These are phyloP conservation scores for Scenedesmus sp. DNA, from an alignment of 163 green algal genomes.

Conservation along the genomic window DNA sequence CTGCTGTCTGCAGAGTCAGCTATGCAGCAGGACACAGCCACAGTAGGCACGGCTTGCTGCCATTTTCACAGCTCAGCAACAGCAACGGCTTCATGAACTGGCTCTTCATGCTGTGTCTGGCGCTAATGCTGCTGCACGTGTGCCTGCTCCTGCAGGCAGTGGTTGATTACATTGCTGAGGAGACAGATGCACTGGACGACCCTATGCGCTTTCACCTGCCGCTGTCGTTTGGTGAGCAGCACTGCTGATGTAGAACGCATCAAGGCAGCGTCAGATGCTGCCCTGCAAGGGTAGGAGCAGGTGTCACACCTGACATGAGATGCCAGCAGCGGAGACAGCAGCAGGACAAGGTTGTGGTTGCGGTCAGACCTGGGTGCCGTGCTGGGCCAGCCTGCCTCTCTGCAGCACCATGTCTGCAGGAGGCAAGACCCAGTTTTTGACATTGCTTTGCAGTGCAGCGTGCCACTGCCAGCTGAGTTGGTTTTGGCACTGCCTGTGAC, in stretches of 20 bases:
- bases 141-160: neutral
- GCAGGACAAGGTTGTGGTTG: neutral
- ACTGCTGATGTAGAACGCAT: neutral
- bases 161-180: slow-evolving; percentile 39
- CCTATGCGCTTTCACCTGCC: slow-evolving; percentile 56
- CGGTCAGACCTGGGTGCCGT: neutral
- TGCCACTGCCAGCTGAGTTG: neutral
- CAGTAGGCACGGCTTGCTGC: neutral
- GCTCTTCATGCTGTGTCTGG: neutral
- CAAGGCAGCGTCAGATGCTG: neutral
- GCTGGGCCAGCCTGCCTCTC: neutral
- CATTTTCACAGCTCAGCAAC: neutral
- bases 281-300: neutral
- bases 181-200: slow-evolving; percentile 56
- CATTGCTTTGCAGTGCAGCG: neutral
- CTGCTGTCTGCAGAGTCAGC: too few relatives aligned
- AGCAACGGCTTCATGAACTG: neutral
- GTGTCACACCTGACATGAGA: neutral
- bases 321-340: neutral
- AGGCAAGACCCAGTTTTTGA: too few relatives aligned
- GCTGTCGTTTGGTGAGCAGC: slow-evolving; percentile 65
- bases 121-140: neutral
- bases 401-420: neutral
- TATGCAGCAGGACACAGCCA: neutral
- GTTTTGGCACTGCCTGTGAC: too few relatives aligned